phyloP scores from a whole-genome alignment of 1,139 yeast genomes.

The Blastobotrys persicus region DNA sequence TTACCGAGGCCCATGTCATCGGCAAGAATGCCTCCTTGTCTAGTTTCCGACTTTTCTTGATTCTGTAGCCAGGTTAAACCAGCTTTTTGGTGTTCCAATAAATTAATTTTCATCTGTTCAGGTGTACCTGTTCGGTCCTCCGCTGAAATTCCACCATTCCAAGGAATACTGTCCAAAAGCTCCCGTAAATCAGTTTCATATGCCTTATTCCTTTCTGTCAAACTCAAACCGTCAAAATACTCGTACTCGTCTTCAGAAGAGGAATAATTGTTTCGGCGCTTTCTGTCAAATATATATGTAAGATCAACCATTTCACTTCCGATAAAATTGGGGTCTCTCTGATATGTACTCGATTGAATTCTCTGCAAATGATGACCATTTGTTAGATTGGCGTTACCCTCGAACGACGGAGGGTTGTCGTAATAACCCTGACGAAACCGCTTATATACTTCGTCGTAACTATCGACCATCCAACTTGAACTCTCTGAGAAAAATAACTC shows the following conservation, averaged over 20 bases:
- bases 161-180: conserved; percentile 1
- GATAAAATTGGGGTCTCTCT: background rate
- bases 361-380: too few relatives aligned
- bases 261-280: background rate
- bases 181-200: conserved; percentile 6
- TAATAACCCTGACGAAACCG: background rate
- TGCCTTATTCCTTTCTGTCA: background rate
- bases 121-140: conserved; percentile 69
- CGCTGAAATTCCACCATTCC: conserved; percentile 28
- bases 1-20: conserved; percentile 97
- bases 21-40: conserved; percentile 78
- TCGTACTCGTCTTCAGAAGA: background rate
- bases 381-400: too few relatives aligned
- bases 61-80: conserved; percentile 81
- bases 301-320: background rate
- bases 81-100: conserved; percentile 79
- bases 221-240: background rate
- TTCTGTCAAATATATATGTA: background rate
- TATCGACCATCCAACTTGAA: background rate
- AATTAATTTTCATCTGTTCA: conserved; percentile 56
- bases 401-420: too few relatives aligned
- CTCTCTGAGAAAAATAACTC: background rate
- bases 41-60: conserved; percentile 58
- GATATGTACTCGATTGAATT: too few relatives aligned
- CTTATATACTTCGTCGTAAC: background rate